Conservation (phyloP, 495 filamentous ascomycete genomes). For the Talaromyces wortmannii region DNA sequence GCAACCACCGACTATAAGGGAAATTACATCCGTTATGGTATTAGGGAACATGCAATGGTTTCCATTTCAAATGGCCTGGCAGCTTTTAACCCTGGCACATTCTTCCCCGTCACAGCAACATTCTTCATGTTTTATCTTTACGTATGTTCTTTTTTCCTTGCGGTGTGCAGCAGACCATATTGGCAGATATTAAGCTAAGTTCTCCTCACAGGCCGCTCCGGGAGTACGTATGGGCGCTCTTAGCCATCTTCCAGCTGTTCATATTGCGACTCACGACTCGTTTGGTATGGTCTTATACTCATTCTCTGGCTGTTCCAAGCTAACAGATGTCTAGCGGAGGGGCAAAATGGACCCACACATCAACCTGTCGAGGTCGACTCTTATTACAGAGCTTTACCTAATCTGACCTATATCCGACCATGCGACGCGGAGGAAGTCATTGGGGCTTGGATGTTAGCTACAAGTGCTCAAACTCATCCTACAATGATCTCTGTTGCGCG, state of each 20-base stretch:
- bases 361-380: constrained; percentile 42
- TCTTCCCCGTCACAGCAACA: constrained; percentile 32
- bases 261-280: constrained; percentile 46
- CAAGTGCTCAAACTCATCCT: constrained; percentile 19
- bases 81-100: constrained; percentile 28
- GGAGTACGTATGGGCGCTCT: constrained; percentile 45
- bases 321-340: no score
- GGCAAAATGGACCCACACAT: constrained; percentile 48
- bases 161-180: no score
- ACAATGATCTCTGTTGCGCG: constrained; percentile 27
- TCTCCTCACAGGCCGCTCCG: constrained; percentile 26
- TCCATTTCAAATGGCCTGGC: constrained; percentile 40
- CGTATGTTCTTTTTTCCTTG: no score
- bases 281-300: no score
- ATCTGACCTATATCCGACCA: constrained; percentile 40
- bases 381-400: constrained; percentile 45
- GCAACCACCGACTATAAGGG: no score
- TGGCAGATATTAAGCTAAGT: no score
- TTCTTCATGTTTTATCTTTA: constrained; percentile 48
- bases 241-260: constrained; percentile 35
- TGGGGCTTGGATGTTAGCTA: constrained; percentile 35
- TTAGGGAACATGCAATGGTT: constrained; percentile 46
- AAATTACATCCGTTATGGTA: constrained; percentile 43
- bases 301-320: no score
- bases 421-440: constrained; percentile 39